Evolutionary conservation across 2,329 filamentous ascomycete genomes (phyloP).

Genomic region (Plenodomus tracheiphilus): DNA sequence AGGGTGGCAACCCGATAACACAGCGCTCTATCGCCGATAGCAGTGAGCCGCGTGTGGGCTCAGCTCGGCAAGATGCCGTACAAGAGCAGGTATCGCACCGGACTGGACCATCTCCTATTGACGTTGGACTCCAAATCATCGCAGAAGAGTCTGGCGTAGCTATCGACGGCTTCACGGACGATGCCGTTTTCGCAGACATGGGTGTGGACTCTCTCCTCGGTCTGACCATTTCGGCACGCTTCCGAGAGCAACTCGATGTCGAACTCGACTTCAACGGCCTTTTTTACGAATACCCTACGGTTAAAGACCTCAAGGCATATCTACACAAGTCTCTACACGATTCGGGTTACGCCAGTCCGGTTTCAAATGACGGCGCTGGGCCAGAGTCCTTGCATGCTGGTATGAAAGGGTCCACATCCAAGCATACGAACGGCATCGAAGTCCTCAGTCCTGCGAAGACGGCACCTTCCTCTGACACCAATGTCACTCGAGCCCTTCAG

Average conservation of each 20-base stretch:
- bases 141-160: conserved; percentile 34
- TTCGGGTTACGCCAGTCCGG: conserved; percentile 6
- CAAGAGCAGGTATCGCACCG: background rate
- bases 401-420: background rate
- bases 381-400: background rate
- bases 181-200: conserved; percentile 26
- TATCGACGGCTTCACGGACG: conserved; percentile 28
- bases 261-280: conserved; percentile 29
- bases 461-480: background rate
- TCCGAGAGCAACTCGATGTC: conserved; percentile 30
- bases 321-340: conserved; percentile 33
- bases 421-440: too few species aligned
- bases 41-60: background rate
- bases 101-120: background rate
- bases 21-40: background rate
- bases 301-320: conserved; percentile 54
- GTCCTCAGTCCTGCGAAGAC: background rate
- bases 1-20: conserved; percentile 3
- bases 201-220: conserved; percentile 35
- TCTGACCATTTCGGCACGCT: conserved; percentile 23
- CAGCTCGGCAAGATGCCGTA: background rate
- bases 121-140: conserved; percentile 19
- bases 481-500: conserved; percentile 15
- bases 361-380: conserved; percentile 8
- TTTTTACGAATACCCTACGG: conserved; percentile 60